A percentile compares a stretch with the other conserved stretches of the same genome.
phyloP scores from a whole-genome alignment of 108 stramenopile genomes.

The Phaeodactylum tricornutum region DNA sequence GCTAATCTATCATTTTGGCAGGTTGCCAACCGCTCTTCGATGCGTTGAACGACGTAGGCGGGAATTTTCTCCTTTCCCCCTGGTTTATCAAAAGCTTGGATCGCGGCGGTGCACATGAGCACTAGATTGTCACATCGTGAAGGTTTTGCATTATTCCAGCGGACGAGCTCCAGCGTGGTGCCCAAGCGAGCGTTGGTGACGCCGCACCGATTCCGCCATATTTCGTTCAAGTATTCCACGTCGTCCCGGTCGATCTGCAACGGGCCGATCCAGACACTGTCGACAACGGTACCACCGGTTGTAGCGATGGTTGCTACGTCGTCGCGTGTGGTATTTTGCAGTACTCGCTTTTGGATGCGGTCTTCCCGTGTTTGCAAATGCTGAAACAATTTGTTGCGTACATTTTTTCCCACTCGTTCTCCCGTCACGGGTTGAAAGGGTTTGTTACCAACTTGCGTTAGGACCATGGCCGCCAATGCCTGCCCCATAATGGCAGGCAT shows the following conservation, averaged over 20 bases:
- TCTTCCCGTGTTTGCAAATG: constrained; percentile 60
- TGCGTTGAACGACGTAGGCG: no score
- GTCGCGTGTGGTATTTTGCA: constrained; percentile 8
- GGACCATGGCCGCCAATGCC: constrained; percentile 72
- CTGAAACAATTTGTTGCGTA: constrained; percentile 54
- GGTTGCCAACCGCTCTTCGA: constrained; percentile 20
- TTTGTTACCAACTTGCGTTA: constrained; percentile 89
- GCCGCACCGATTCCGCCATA: constrained; percentile 80
- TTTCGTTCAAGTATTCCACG: constrained; percentile 76
- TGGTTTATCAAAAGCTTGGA: constrained; percentile 46
- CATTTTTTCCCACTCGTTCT: constrained; percentile 71
- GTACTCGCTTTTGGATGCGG: constrained; percentile 15
- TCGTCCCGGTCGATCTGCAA: constrained; percentile 77
- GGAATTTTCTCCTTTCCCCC: no score
- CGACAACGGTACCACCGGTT: no score
- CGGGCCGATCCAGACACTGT: constrained; percentile 35
- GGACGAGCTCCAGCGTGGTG: constrained; percentile 51
- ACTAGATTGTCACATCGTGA: constrained; percentile 69
- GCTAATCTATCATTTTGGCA: background rate
- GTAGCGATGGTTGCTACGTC: background rate
- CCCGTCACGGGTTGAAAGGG: constrained; percentile 79
- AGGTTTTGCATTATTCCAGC: constrained; percentile 62
- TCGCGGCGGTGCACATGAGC: constrained; percentile 49
- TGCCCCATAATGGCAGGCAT: constrained; percentile 97
- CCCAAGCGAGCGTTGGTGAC: constrained; percentile 69